Conservation (phyloP, 371 early-diverging fungal species). For the Mucor ambiguus region DNA sequence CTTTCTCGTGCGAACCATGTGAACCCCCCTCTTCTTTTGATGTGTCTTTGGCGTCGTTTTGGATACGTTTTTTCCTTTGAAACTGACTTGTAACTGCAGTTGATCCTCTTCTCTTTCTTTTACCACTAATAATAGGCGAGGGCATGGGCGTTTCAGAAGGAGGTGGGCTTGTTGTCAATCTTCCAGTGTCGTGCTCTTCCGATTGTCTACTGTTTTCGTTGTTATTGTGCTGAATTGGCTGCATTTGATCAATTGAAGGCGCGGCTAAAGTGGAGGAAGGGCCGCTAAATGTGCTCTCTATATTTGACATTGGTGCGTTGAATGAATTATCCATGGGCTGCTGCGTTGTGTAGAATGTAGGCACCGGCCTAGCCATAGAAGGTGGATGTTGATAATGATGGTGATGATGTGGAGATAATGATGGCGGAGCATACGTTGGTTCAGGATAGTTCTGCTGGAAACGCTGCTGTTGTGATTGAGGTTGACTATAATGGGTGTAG, state of each 20-base stretch:
- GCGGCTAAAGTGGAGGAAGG: not conserved
- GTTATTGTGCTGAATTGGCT: not conserved
- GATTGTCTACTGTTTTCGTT: not conserved
- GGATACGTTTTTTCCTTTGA: not conserved
- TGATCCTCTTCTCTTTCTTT: not conserved
- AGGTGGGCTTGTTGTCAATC: not conserved
- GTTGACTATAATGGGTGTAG: not conserved
- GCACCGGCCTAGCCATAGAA: not conserved
- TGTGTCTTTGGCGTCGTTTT: not conserved
- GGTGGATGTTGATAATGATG: not conserved
- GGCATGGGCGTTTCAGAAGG: conserved; percentile 10
- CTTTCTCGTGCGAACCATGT: not conserved
- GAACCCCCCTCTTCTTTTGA: not conserved
- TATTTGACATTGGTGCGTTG: not conserved
- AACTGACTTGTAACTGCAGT: not conserved
- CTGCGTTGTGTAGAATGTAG: not conserved
- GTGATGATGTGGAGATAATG: not conserved
- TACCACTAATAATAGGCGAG: not conserved
- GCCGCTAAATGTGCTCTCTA: not conserved
- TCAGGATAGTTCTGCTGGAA: not conserved
- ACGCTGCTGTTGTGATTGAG: not conserved
- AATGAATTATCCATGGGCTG: not conserved
- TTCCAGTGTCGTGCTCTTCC: not conserved
- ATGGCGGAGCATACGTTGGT: not conserved
- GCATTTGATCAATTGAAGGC: not conserved